Evolutionary conservation across 2,329 filamentous ascomycete species (phyloP).

Genomic region (Exophiala bonariae): DNA sequence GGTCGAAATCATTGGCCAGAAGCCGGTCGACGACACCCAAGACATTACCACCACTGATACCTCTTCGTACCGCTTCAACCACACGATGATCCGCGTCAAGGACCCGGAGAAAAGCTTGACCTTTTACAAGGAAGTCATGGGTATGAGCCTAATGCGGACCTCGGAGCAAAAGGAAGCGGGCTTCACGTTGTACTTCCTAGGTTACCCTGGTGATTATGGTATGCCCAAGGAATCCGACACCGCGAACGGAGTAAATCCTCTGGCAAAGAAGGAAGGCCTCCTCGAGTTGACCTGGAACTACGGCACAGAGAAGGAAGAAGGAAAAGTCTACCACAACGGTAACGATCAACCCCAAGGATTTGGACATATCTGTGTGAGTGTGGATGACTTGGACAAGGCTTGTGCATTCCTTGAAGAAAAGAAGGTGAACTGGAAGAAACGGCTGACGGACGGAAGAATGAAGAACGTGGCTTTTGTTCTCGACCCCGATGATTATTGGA

Average conservation of each 20-base stretch:
- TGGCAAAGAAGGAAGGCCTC: slow-evolving; percentile 74
- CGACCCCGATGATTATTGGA: slow-evolving; percentile 74
- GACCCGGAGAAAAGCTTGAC: slow-evolving; percentile 70
- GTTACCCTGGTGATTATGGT: slow-evolving; percentile 65
- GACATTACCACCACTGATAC: slow-evolving; percentile 70
- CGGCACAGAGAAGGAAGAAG: slow-evolving; percentile 73
- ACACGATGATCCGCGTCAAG: slow-evolving; percentile 88
- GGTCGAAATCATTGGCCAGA: slow-evolving; percentile 61
- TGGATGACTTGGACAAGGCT: slow-evolving; percentile 85
- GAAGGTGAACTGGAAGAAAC: slow-evolving; percentile 90
- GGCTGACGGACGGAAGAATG: slow-evolving; percentile 86
- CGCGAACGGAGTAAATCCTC: slow-evolving; percentile 57
- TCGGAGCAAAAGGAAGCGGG: slow-evolving; percentile 66
- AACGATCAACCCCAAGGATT: slow-evolving; percentile 92
- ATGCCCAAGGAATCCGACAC: slow-evolving; percentile 50
- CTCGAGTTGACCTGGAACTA: slow-evolving; percentile 88
- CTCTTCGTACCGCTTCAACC: slow-evolving; percentile 67
- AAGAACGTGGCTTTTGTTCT: slow-evolving; percentile 90
- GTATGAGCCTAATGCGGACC: slow-evolving; percentile 80
- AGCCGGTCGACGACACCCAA: slow-evolving; percentile 70
- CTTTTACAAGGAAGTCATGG: slow-evolving; percentile 83
- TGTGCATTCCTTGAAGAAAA: slow-evolving; percentile 82
- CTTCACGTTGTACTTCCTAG: slow-evolving; percentile 93
- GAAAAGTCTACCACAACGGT: slow-evolving; percentile 86
- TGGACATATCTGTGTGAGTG: slow-evolving; percentile 84